A percentile compares a stretch with the other conserved stretches of the same genome.
phyloP scores from a whole-genome alignment of 108 stramenopile species.

The Cyclotella sp. region DNA sequence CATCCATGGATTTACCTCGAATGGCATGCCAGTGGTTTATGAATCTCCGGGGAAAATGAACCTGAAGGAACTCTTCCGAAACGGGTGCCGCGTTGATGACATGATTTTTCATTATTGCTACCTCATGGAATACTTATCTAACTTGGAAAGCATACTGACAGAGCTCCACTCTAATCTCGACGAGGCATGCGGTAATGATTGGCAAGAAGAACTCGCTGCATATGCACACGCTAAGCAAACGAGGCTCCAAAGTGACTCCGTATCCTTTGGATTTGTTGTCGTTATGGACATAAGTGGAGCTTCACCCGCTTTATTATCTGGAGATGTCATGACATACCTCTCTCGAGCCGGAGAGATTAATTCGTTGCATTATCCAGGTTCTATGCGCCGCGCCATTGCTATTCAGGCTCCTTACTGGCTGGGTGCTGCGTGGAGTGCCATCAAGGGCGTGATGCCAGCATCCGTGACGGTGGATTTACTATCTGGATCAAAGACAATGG shows the following conservation, averaged over 20 bases:
- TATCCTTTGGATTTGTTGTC: conserved; percentile 58
- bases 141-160: conserved; percentile 38
- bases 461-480: conserved; percentile 63
- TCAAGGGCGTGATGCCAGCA: conserved; percentile 60
- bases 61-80: conserved; percentile 59
- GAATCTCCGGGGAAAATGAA: conserved; percentile 71
- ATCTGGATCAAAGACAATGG: conserved; percentile 41
- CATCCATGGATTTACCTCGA: conserved; percentile 60
- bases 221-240: conserved; percentile 37
- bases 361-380: conserved; percentile 59
- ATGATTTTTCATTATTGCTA: conserved; percentile 70
- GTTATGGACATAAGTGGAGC: conserved; percentile 69
- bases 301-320: conserved; percentile 49
- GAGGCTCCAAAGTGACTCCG: conserved; percentile 30
- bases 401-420: conserved; percentile 68
- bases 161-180: conserved; percentile 17
- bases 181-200: conserved; percentile 25
- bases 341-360: conserved; percentile 65
- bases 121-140: conserved; percentile 65
- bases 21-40: conserved; percentile 61
- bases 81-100: conserved; percentile 56
- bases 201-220: conserved; percentile 43
- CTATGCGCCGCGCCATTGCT: conserved; percentile 54
- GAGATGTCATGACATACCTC: conserved; percentile 66
- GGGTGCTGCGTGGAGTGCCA: conserved; percentile 48